Base-by-base conservation (phyloP, 768 basidiomycete species). In the Hortiboletus campestris region DNA sequence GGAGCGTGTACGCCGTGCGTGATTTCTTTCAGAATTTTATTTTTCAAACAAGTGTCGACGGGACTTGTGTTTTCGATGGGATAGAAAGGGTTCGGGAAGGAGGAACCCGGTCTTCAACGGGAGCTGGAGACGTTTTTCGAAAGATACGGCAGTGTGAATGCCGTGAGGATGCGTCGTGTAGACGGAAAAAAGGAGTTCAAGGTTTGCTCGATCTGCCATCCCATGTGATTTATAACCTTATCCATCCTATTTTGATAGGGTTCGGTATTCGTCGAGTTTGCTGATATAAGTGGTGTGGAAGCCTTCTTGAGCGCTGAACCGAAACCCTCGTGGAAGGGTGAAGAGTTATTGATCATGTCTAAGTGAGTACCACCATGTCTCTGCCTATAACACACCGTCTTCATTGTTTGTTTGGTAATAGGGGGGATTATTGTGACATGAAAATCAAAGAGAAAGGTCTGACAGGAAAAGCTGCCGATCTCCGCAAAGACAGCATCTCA, bases 371-470 rank as follows among this genome's bases (percentile, higher is more conserved):
- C 6, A 11, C 6, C 25, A 39, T 50, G 10, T 22, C 31, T 31
- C 5, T 12, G n/a, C 32, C 28, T 4, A 17, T 49, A 16, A 5
- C n/a, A 11, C 46, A 17, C 10, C 19, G 11, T 31, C 34, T 35
- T 55, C 29, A 56, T 17, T 5, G 19, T 46, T 55, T 16, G 43
- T 3, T 34, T 8, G 22, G n/a, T 12, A 4, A 31, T 58, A 93
- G 91, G 66, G 86, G 85, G 60, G 89, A 78, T 9, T 97, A 97
- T 70, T 93, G 93, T 63, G 85, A 92, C 61, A 94, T 94, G 94
- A 98, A 97, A 75, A 89, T 94, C 72, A 88, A 91, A 70, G 91
- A 96, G 74, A 94, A 97, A 72, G 93, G 92, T 11, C 80, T 97
- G 43, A 84, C 80, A 1, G 89, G 88, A 28, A 89, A 84, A 62